Evolutionary conservation across 2,329 filamentous ascomycete species (phyloP).

Genomic region (Fonsecaea pugnacius): DNA sequence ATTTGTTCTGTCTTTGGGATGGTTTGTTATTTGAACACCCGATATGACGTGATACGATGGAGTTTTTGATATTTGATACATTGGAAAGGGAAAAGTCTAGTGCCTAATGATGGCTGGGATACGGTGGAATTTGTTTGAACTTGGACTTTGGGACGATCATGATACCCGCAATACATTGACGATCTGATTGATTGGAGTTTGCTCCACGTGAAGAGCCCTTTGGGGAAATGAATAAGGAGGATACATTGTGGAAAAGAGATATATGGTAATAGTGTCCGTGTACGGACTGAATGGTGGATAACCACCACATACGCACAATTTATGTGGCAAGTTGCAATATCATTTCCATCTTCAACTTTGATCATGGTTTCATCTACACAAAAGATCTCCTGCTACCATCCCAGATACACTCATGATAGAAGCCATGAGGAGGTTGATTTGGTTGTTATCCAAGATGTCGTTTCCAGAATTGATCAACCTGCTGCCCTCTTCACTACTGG

Average conservation of each 20-base stretch:
- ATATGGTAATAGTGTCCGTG: slow-evolving; percentile 12
- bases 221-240: slow-evolving; percentile 4
- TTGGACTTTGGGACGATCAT: slow-evolving; percentile 20
- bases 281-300: slow-evolving; percentile 1
- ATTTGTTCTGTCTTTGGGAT: slow-evolving; percentile 8
- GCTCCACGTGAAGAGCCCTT: slow-evolving; percentile 6
- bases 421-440: slow-evolving; percentile 93
- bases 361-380: slow-evolving; percentile 16
- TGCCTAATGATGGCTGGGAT: neutral
- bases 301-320: slow-evolving; percentile 7
- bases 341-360: neutral
- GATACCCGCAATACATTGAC: slow-evolving; percentile 19
- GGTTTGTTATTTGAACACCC: slow-evolving; percentile 18
- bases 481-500: slow-evolving; percentile 54
- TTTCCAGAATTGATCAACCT: slow-evolving; percentile 68
- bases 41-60: slow-evolving; percentile 8
- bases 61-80: slow-evolving; percentile 9
- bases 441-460: slow-evolving; percentile 89
- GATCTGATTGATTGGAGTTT: slow-evolving; percentile 8
- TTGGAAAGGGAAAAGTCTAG: slow-evolving; percentile 10
- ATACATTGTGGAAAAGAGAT: slow-evolving; percentile 2
- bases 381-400: slow-evolving; percentile 62
- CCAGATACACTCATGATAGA: slow-evolving; percentile 76
- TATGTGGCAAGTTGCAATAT: neutral
- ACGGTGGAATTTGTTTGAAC: slow-evolving; percentile 2